Evolutionary conservation across 1,284 basidiomycete genomes (phyloP), one percentile per base, ranked within the genome.

Genomic region (Fomitiporia mediterranea): DNA sequence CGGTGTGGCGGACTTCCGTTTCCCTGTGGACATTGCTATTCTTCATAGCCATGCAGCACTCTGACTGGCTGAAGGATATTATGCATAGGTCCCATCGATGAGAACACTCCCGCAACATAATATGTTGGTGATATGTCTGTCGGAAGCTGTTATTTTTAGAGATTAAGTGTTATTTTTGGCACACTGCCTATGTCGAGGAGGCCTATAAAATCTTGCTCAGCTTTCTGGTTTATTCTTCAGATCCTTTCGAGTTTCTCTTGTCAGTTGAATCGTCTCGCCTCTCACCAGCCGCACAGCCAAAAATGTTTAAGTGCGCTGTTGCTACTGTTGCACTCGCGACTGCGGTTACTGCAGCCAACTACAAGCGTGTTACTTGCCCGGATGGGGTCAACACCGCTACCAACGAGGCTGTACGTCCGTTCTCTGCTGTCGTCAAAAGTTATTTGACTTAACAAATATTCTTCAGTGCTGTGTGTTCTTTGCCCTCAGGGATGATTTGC

Each of bases 391-490:
- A 53, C n/a, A 50, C 56, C 25, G 60, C 61, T 2, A 56, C 53
- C 37, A 44, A 59, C 32, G 53, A 49, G 11, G 57, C 57, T 21
- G 52, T 58, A 32, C 8, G 56, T 52, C 19, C 21, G 27, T 42
- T 23, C 25, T 43, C 23, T n/a, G n/a, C n/a, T n/a, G n/a, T 54
- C 38, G 30, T 25, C 25, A 6, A 28, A n/a, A n/a, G 7, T 15
- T 21, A 40, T 40, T 15, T 30, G 23, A n/a, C 6, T 25, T 25
- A 30, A 15, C 21, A 39, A 23, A 25, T 23, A 8, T 47, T 25
- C 34, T 38, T 3, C 48, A 61, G 50, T 64, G 63, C 51, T 64
- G 62, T 47, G 60, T 51, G n/a, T 57, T 65, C 43, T 62, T 65
- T 54, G 43, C 63, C 17, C 49, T 64, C 17, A 47, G 62, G 5